Conservation (phyloP, 2,329 filamentous ascomycete species). For the Dendrostoma leiphaemia region DNA sequence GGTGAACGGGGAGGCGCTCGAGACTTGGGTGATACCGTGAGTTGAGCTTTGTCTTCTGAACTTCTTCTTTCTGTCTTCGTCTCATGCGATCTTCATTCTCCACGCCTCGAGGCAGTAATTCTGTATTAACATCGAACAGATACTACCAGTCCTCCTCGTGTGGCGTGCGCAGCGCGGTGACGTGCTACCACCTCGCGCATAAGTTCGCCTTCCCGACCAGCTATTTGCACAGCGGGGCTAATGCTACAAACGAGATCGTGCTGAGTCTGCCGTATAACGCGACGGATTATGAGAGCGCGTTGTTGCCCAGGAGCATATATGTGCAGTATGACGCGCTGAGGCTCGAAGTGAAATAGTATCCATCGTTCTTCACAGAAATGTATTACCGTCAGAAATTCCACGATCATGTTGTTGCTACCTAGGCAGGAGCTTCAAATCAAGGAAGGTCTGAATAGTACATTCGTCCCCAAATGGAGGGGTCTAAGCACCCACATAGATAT, state of each 20-base stretch:
- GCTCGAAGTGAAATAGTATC: constrained; percentile 47
- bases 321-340: constrained; percentile 66
- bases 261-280: constrained; percentile 59
- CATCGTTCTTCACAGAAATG: too few relatives aligned
- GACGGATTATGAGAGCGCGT: constrained; percentile 56
- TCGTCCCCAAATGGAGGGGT: too few relatives aligned
- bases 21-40: constrained; percentile 57
- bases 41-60: background rate
- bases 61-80: background rate
- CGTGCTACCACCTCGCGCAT: constrained; percentile 60
- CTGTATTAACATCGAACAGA: too few relatives aligned
- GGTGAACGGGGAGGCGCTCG: constrained; percentile 39
- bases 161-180: constrained; percentile 57
- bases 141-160: constrained; percentile 59
- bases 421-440: too few relatives aligned
- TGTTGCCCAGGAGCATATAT: constrained; percentile 55
- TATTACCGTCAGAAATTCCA: too few relatives aligned
- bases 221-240: constrained; percentile 44
- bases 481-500: too few relatives aligned
- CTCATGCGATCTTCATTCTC: background rate
- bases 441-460: too few relatives aligned
- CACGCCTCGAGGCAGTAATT: too few relatives aligned
- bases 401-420: too few relatives aligned
- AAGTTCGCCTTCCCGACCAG: constrained; percentile 56
- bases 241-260: constrained; percentile 48